Evolutionary conservation across 2,329 filamentous ascomycete genomes (phyloP).

Genomic region (Aureobasidium sp.): DNA sequence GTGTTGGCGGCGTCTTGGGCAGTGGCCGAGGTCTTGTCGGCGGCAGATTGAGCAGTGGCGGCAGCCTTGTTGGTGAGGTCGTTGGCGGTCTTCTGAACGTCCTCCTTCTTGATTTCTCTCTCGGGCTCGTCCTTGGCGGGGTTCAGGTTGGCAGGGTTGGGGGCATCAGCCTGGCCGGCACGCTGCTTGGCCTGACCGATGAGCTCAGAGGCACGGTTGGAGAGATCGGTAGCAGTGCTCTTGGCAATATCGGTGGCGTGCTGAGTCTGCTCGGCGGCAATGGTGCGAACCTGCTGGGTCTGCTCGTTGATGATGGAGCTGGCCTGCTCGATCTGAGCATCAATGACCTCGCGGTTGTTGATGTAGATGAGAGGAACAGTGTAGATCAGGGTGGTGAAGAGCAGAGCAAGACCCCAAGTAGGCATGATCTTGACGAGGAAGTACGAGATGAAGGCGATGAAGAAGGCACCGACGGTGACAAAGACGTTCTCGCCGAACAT

Average conservation of each 20-base stretch:
- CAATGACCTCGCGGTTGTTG: slow-evolving; percentile 58
- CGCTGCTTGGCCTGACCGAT: slow-evolving; percentile 35
- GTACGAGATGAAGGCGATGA: slow-evolving; percentile 53
- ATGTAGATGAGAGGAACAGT: slow-evolving; percentile 57
- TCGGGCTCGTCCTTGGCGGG: slow-evolving; percentile 17
- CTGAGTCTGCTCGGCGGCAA: slow-evolving; percentile 54
- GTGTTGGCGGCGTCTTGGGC: slow-evolving; percentile 15
- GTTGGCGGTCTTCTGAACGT: slow-evolving; percentile 22
- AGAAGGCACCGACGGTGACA: slow-evolving; percentile 53
- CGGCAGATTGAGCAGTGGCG: background rate
- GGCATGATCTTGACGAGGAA: slow-evolving; percentile 60
- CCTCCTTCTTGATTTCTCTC: slow-evolving; percentile 18
- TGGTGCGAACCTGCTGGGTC: slow-evolving; percentile 52
- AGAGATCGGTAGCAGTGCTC: slow-evolving; percentile 54
- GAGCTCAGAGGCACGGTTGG: slow-evolving; percentile 52
- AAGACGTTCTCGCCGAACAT: slow-evolving; percentile 60
- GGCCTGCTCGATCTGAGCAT: slow-evolving; percentile 51
- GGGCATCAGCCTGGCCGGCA: slow-evolving; percentile 21
- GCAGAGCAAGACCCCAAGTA: slow-evolving; percentile 56
- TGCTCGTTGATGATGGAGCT: slow-evolving; percentile 51
- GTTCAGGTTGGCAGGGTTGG: slow-evolving; percentile 21
- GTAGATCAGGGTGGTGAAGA: slow-evolving; percentile 51
- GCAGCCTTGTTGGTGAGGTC: slow-evolving; percentile 13
- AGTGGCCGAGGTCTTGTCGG: slow-evolving; percentile 13
- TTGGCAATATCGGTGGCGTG: slow-evolving; percentile 52